Conservation (phyloP, 2,329 filamentous ascomycete species). For the Colletotrichum magnum region DNA sequence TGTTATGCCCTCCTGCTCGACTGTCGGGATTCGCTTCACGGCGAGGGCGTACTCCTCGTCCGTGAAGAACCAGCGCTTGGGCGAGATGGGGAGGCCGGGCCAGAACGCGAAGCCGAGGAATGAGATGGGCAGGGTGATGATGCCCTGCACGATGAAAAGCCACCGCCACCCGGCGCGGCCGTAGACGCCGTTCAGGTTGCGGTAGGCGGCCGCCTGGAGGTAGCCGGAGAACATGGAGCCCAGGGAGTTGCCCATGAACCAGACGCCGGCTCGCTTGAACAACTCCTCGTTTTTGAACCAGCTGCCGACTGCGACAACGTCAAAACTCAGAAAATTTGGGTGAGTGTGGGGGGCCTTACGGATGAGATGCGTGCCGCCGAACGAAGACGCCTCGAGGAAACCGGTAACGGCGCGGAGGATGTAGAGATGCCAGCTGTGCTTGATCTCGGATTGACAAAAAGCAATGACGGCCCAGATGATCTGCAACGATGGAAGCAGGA, state of each 20-base stretch:
- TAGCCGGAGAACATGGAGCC: slow-evolving; percentile 71
- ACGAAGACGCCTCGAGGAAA: slow-evolving; percentile 46
- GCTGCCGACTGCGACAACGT: slow-evolving; percentile 53
- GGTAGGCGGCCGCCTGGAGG: slow-evolving; percentile 68
- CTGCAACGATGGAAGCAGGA: slow-evolving; percentile 43
- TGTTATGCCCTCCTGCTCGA: slow-evolving; percentile 43
- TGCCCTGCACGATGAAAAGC: slow-evolving; percentile 58
- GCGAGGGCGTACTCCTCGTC: slow-evolving; percentile 46
- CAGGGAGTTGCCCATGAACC: slow-evolving; percentile 64
- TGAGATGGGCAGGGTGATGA: slow-evolving; percentile 44
- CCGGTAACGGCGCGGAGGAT: slow-evolving; percentile 42
- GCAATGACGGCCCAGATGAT: slow-evolving; percentile 47
- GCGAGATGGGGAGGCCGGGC: slow-evolving; percentile 48
- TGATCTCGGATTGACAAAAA: slow-evolving; percentile 45
- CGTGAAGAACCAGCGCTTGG: slow-evolving; percentile 47
- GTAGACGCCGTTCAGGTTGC: slow-evolving; percentile 62
- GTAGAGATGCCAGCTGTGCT: slow-evolving; percentile 45
- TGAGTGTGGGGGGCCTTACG: slow-evolving; percentile 36
- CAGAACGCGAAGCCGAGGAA: slow-evolving; percentile 51
- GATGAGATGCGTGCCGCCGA: slow-evolving; percentile 48
- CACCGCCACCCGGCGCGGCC: slow-evolving; percentile 58
- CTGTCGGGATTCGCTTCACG: slow-evolving; percentile 44
- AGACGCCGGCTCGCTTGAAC: slow-evolving; percentile 66
- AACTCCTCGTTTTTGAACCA: slow-evolving; percentile 58
- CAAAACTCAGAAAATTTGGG: slow-evolving; percentile 15